Percentiles rank a stretch among this genome's conserved stretches.
Evolutionary conservation across 2,329 filamentous ascomycete genomes (phyloP).

Genomic region (Cladosporium austrohemisphaericum): DNA sequence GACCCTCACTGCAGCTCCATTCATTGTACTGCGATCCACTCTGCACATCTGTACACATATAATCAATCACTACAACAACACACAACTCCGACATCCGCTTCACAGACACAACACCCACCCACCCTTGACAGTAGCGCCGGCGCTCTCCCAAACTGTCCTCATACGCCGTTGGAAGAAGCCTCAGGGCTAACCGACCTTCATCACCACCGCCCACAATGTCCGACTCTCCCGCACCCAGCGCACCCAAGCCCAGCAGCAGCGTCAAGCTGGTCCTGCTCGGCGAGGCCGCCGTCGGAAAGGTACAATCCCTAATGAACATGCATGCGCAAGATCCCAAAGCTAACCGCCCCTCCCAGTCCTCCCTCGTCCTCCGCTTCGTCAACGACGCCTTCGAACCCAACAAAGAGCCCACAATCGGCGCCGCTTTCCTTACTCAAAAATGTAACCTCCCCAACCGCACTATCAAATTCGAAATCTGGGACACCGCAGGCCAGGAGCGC

Average conservation of each 20-base stretch:
- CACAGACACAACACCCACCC: neutral
- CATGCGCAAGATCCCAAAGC: constrained; percentile 17
- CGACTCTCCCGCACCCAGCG: constrained; percentile 57
- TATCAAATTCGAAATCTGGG: constrained; percentile 74
- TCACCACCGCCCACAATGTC: constrained; percentile 54
- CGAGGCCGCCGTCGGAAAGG: constrained; percentile 98
- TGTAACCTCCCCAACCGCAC: constrained; percentile 91
- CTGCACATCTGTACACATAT: too few relatives aligned
- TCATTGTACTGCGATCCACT: too few relatives aligned
- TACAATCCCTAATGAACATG: constrained; percentile 39
- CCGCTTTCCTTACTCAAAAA: constrained; percentile 97
- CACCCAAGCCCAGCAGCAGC: constrained; percentile 96
- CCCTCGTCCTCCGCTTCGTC: constrained; percentile 94
- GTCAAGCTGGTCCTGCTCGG: constrained; percentile 98
- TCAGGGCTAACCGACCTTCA: constrained; percentile 26
- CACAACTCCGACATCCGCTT: neutral
- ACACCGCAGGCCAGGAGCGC: constrained; percentile 95
- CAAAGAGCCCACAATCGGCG: constrained; percentile 98
- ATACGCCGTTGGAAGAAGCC: constrained; percentile 28
- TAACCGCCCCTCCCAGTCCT: constrained; percentile 61
- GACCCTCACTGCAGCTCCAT: too few relatives aligned
- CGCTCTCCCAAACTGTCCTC: constrained; percentile 25
- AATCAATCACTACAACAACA: too few relatives aligned
- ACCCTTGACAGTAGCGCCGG: neutral
- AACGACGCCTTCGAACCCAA: constrained; percentile 99